Percentiles rank a stretch among this genome's conserved stretches.
Evolutionary conservation across 2,329 filamentous ascomycete species (phyloP).

Genomic region (Paracoccidioides lutzii): DNA sequence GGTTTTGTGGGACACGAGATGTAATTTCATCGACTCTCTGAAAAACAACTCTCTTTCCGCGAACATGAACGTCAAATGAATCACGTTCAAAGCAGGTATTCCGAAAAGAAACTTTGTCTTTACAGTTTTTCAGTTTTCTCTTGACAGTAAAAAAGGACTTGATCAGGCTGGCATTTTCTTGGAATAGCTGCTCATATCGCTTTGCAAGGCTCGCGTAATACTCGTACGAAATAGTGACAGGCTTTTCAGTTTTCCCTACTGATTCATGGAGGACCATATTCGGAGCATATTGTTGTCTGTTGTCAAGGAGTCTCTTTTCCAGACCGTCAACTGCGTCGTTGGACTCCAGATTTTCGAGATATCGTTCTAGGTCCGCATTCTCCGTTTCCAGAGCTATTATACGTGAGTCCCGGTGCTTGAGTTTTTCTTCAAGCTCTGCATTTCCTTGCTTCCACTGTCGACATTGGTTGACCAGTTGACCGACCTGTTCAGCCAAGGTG

Average conservation of each 20-base stretch:
- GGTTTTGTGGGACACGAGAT: not conserved
- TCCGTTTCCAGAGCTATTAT: slow-evolving; percentile 1
- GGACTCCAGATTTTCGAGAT: not conserved
- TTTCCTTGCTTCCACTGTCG: slow-evolving; percentile 11
- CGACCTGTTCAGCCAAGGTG: slow-evolving; percentile 1
- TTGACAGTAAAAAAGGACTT: slow-evolving; percentile 19
- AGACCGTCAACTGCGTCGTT: not conserved
- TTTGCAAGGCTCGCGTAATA: slow-evolving; percentile 13
- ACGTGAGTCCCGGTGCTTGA: slow-evolving; percentile 9
- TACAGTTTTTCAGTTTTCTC: slow-evolving; percentile 21
- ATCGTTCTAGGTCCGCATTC: slow-evolving; percentile 1
- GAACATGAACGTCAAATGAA: slow-evolving; percentile 19
- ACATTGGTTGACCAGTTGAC: slow-evolving; percentile 10
- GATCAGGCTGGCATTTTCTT: slow-evolving; percentile 18
- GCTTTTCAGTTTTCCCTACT: not conserved
- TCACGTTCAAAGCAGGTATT: slow-evolving; percentile 18
- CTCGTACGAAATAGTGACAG: slow-evolving; percentile 8
- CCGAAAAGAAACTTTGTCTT: slow-evolving; percentile 22
- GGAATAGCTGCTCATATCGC: slow-evolving; percentile 24
- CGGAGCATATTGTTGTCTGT: not conserved
- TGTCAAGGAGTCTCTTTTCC: slow-evolving; percentile 1
- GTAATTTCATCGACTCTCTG: slow-evolving; percentile 11
- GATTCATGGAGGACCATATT: not conserved
- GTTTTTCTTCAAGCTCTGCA: slow-evolving; percentile 4
- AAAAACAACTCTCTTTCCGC: slow-evolving; percentile 19